Evolutionary conservation across 331 rosid species (phyloP).

Genomic region (Telfairia occidentalis): DNA sequence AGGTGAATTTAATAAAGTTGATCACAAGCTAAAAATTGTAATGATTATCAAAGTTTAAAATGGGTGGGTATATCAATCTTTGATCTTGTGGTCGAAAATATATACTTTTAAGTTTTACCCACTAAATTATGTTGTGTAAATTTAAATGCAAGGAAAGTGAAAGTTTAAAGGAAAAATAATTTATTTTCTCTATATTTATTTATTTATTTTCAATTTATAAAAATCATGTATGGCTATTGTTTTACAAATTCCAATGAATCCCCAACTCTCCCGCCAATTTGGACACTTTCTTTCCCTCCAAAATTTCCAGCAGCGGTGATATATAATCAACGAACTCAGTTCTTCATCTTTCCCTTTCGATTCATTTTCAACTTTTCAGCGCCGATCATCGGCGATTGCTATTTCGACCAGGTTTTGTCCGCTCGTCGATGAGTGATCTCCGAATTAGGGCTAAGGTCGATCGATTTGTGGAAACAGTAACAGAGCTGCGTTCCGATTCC

Average conservation of each 20-base stretch:
- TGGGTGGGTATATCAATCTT: too few species aligned
- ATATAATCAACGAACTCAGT: background rate
- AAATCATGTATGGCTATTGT: background rate
- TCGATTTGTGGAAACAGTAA: background rate
- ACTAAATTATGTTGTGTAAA: too few species aligned
- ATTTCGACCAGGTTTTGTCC: background rate
- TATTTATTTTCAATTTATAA: too few species aligned
- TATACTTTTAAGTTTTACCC: too few species aligned
- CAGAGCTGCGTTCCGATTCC: conserved; percentile 1
- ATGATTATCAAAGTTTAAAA: too few species aligned
- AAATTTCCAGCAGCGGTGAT: conserved; percentile 2
- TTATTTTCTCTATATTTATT: too few species aligned
- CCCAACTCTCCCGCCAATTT: conserved; percentile 1
- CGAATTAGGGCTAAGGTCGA: background rate
- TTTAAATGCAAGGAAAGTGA: too few species aligned
- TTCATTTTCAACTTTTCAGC: background rate
- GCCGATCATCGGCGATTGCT: background rate
- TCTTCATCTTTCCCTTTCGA: background rate
- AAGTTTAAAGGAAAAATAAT: too few species aligned
- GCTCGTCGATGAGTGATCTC: background rate
- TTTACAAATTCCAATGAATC: background rate
- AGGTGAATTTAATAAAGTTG: too few species aligned
- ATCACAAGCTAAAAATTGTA: too few species aligned
- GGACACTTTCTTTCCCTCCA: conserved; percentile 5
- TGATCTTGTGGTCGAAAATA: too few species aligned